Evolutionary conservation across 2,329 filamentous ascomycete species (phyloP), one percentile per base, ranked within the genome.

Genomic region (Microcyclospora pomicola): DNA sequence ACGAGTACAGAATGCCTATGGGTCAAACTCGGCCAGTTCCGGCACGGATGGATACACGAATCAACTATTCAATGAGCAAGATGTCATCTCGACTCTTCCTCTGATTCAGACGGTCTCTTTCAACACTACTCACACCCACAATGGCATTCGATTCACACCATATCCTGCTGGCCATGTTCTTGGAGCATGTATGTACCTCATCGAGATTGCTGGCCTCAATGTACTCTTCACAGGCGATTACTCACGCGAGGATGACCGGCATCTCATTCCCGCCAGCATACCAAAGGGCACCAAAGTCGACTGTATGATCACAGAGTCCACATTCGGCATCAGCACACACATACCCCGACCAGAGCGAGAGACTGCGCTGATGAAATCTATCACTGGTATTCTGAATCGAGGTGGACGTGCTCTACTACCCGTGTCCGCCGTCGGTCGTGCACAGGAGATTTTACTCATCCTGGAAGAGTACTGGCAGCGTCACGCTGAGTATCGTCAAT

Each of bases 151-250:
- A 38, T 93, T 98, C 51, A 98, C 91, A 0, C 91, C 91, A 12
- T 96, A 94, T 51, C 91, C 92, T 2, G 91, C 91, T 6, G 91
- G 91, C 15, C 91, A 98, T 66, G 91, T 98, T n/a, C 72, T 98
- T 9, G 91, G 91, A 30, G 91, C 91, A 10, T 91, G 91, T 52
- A 98, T 98, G 91, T 98, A 94, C 49, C 72, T 96, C 27, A 84
- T 98, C 49, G 88, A 95, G 55, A 98, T 98, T 54, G 91, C 88
- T 3, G 91, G 88, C 0, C 73, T 98, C 42, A 96, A 94, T 53
- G 88, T 96, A 41, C 77, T 98, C 51, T 98, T 98, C 61, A 98
- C 91, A 0, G 91, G 91, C 34, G 91, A 98, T 62, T 98, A 98
- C 65, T 95, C 86, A 4, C 73, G 91, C 42, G 91, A 98, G 60